These are phyloP conservation scores for Hanseniaspora occidentalis DNA, from an alignment of 805 yeast genomes.

Conservation along the genomic window DNA sequence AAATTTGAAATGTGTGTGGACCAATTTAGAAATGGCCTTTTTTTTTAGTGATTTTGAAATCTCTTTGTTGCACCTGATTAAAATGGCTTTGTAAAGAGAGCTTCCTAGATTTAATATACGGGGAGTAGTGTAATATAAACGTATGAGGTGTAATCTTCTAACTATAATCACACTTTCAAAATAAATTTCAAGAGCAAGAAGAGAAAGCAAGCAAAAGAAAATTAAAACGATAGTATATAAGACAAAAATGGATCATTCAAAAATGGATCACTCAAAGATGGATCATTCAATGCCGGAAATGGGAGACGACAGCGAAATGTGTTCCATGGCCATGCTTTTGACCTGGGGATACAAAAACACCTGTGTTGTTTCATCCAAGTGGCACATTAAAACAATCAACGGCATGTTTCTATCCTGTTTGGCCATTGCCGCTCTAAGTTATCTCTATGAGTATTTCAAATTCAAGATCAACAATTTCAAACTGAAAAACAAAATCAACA, in stretches of 20 bases:
- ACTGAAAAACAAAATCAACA: neutral
- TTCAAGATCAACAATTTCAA: slow-evolving; percentile 9
- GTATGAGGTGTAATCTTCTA: too few relatives aligned
- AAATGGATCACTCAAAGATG: slow-evolving; percentile 9
- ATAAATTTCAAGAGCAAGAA: too few relatives aligned
- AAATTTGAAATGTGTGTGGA: too few relatives aligned
- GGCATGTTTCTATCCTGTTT: slow-evolving; percentile 43
- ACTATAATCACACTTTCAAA: too few relatives aligned
- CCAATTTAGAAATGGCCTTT: too few relatives aligned
- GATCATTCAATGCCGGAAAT: slow-evolving; percentile 6
- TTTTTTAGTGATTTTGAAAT: too few relatives aligned
- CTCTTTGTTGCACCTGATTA: too few relatives aligned
- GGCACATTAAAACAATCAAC: slow-evolving; percentile 51
- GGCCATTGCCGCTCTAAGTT: slow-evolving; percentile 34
- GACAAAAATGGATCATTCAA: neutral
- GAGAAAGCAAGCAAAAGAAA: neutral
- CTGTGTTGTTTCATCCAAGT: slow-evolving; percentile 65
- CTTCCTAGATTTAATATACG: too few relatives aligned
- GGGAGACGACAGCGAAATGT: slow-evolving; percentile 17
- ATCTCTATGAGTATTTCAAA: slow-evolving; percentile 52
- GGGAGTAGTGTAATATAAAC: too few relatives aligned
- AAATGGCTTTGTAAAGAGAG: too few relatives aligned
- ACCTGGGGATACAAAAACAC: slow-evolving; percentile 68
- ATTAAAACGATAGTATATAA: neutral
- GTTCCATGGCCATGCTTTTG: slow-evolving; percentile 62